Evolutionary conservation across 1,284 basidiomycete genomes (phyloP), one percentile per base, ranked within the genome.

Genomic region (Ustilago shanxiensis): DNA sequence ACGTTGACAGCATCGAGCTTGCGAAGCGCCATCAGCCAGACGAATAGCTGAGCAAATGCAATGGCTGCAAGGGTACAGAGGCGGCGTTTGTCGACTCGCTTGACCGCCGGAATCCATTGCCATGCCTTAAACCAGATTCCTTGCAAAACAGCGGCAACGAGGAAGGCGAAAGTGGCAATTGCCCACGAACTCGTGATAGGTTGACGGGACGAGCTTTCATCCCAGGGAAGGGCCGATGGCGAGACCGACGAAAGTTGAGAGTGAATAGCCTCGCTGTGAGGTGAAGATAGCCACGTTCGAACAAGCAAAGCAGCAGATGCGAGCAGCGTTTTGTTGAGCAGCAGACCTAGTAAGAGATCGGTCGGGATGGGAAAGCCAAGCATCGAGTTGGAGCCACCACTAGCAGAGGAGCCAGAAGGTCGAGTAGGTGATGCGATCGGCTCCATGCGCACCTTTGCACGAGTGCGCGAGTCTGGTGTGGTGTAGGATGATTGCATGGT

Each of bases 311-410:
- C 83, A 9, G 84, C 71, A 2, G 81, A 81, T 8, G 83, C 83
- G n/a, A 85, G 65, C 5, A 85, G 61, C 13, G 84, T 82, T 65
- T 85, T 85, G 62, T 80, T 79, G 69, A 85, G 76, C 24, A 85
- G 66, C 44, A 85, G 67, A 0, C 72, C 84, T 13, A 85, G 81
- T 28, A 85, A 69, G 18, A 85, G 74, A 55, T 85, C 79, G 8
- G 82, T 81, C 6, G 82, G 84, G 54, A 85, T 84, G 20, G 79
- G 66, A 22, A 67, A 65, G 53, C 74, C 66, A 26, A 77, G 66
- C 55, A 66, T 55, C 7, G 67, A 70, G 26, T 14, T 33, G 51
- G 52, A 18, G 65, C 31, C 1, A 29, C 20, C 1, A 7, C 24
- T 49, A 16, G 47, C 11, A 3, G 57, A 50, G 3, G 60, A 51